phyloP scores from a whole-genome alignment of 2,329 filamentous ascomycete genomes.

The Nannizzia gypsea region DNA sequence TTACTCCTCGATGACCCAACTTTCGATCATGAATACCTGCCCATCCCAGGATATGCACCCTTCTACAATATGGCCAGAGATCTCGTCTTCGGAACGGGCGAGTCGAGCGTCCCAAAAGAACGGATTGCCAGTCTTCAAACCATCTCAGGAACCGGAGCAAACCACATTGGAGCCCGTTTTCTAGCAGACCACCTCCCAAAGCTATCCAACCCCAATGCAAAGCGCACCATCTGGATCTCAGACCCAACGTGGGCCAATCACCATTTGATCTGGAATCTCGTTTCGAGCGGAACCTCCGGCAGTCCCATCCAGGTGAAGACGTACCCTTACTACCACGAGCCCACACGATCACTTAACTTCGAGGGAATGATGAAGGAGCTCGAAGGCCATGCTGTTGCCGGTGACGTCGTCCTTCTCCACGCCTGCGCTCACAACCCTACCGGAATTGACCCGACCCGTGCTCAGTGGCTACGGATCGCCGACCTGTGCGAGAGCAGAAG shows the following conservation, averaged over 20 bases:
- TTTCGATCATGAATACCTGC: conserved; percentile 93
- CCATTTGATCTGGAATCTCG: conserved; percentile 69
- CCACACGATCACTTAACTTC: conserved; percentile 33
- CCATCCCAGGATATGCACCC: conserved; percentile 71
- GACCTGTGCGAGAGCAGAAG: conserved; percentile 63
- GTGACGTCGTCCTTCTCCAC: conserved; percentile 78
- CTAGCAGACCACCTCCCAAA: conserved; percentile 71
- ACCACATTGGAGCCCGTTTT: conserved; percentile 86
- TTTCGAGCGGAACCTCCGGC: conserved; percentile 52
- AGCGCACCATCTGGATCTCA: conserved; percentile 72
- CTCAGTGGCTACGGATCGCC: conserved; percentile 87
- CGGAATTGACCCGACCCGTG: conserved; percentile 79
- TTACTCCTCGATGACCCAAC: conserved; percentile 72
- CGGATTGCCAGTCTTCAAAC: conserved; percentile 66
- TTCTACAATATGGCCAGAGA: conserved; percentile 83
- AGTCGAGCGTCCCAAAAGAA: conserved; percentile 18
- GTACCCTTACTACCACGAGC: conserved; percentile 85
- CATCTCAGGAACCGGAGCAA: conserved; percentile 89
- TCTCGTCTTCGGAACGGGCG: conserved; percentile 54
- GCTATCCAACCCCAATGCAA: conserved; percentile 23
- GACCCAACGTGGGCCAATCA: conserved; percentile 97
- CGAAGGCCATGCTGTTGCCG: conserved; percentile 69
- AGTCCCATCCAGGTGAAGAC: conserved; percentile 60
- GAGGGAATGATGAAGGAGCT: conserved; percentile 64
- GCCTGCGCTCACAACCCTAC: conserved; percentile 97